phyloP scores from a whole-genome alignment of 2,329 filamentous ascomycete species.

The Fusarium sp. region DNA sequence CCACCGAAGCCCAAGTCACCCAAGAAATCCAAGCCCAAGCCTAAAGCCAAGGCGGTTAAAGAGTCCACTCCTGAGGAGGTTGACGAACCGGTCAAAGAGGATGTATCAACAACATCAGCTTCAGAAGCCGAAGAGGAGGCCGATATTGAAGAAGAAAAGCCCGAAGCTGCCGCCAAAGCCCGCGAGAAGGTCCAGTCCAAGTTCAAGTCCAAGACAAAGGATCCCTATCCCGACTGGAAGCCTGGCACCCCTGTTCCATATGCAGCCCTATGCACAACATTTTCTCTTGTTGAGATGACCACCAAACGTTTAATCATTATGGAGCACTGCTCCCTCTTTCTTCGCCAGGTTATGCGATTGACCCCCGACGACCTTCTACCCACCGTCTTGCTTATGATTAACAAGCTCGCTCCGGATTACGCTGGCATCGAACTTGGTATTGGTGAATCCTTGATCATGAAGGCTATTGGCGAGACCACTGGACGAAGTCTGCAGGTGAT shows the following conservation, averaged over 20 bases:
- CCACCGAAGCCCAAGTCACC: constrained; percentile 40
- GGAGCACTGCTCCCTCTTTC: constrained; percentile 87
- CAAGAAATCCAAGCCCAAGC: constrained; percentile 25
- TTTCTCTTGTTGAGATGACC: constrained; percentile 94
- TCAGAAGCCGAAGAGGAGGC: constrained; percentile 58
- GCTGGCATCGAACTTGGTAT: constrained; percentile 98
- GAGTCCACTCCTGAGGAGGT: constrained; percentile 21
- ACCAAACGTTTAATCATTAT: constrained; percentile 89
- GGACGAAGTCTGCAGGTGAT: constrained; percentile 88
- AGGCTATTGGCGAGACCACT: constrained; percentile 93
- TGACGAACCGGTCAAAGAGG: constrained; percentile 44
- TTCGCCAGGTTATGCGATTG: constrained; percentile 91
- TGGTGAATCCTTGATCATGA: constrained; percentile 98
- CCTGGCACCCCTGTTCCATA: constrained; percentile 90
- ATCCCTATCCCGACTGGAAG: constrained; percentile 96
- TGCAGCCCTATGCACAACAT: constrained; percentile 91
- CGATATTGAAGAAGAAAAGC: constrained; percentile 68
- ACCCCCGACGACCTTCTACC: constrained; percentile 88
- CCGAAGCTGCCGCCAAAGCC: constrained; percentile 76
- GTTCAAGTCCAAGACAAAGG: constrained; percentile 72
- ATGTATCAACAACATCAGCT: constrained; percentile 45
- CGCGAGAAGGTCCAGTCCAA: constrained; percentile 83
- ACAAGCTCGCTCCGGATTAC: constrained; percentile 96
- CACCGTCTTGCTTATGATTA: constrained; percentile 94
- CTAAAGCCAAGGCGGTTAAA: constrained; percentile 25